These are phyloP conservation scores for Carex littledalei DNA, from an alignment of 176 grass and related monocot genomes.

Conservation along the genomic window DNA sequence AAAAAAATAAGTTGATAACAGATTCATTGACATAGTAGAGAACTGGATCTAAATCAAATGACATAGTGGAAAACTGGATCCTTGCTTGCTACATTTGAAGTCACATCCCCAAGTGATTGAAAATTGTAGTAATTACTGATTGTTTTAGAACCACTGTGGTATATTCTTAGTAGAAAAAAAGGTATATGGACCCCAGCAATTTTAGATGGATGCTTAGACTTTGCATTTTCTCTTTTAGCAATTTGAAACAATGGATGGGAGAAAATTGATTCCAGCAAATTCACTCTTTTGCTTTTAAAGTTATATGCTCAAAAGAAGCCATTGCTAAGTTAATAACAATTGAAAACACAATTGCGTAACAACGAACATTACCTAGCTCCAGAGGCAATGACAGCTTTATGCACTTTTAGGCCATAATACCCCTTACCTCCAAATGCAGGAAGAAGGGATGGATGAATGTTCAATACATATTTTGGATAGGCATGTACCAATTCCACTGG, in stretches of 20 bases:
- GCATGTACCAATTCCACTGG: conserved; percentile 54
- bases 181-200: not conserved
- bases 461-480: conserved; percentile 70
- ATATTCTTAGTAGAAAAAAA: not conserved
- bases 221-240: not conserved
- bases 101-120: not conserved
- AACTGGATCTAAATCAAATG: not conserved
- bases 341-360: not conserved
- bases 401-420: conserved; percentile 82
- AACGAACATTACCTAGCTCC: conserved; percentile 58
- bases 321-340: not conserved
- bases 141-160: not conserved
- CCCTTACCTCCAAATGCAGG: conserved; percentile 91
- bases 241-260: not conserved
- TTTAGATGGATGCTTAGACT: not conserved
- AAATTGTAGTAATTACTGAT: not conserved
- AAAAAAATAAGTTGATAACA: not conserved
- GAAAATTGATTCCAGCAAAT: not conserved
- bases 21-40: conserved; percentile 6
- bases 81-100: not conserved
- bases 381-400: conserved; percentile 77
- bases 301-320: not conserved
- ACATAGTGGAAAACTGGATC: not conserved
- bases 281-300: not conserved
- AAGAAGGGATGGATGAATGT: conserved; percentile 95